Conservation (phyloP, 768 basidiomycete species). For the Tephrocybe rancida region DNA sequence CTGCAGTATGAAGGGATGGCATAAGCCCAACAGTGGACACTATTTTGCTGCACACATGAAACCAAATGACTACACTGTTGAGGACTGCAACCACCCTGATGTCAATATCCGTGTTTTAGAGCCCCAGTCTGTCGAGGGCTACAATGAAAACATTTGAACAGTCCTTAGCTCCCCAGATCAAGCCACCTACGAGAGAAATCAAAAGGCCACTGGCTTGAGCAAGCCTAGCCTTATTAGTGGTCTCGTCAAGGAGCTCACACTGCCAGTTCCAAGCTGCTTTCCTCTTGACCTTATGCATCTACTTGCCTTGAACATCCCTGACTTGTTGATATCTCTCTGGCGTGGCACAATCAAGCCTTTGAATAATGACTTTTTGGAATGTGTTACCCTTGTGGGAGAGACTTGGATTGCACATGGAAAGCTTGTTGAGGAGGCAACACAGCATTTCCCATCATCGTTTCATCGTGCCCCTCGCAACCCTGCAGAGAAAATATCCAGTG, state of each 20-base stretch:
- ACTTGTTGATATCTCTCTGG: conserved; percentile 23
- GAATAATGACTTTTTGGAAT: conserved; percentile 27
- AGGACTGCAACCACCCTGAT: conserved; percentile 9
- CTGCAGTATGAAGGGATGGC: conserved; percentile 26
- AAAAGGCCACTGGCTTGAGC: neutral
- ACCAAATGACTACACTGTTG: conserved; percentile 17
- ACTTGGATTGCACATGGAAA: conserved; percentile 38
- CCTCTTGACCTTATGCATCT: neutral
- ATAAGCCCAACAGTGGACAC: conserved; percentile 18
- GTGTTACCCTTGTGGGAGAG: conserved; percentile 26
- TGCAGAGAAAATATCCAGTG: conserved; percentile 32
- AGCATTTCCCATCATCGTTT: conserved; percentile 32
- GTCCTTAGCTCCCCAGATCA: neutral
- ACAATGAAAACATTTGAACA: neutral
- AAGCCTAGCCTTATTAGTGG: neutral
- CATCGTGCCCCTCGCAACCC: conserved; percentile 27
- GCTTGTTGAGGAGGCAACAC: conserved; percentile 4
- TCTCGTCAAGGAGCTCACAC: neutral
- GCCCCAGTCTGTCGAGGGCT: neutral
- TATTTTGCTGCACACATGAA: conserved; percentile 12
- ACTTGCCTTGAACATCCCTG: neutral
- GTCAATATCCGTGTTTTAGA: conserved; percentile 5
- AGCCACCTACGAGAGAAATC: neutral
- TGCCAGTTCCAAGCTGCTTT: neutral
- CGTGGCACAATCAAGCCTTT: conserved; percentile 26